Evolutionary conservation across 2,329 filamentous ascomycete species (phyloP), one percentile per base, ranked within the genome.

Genomic region (Alternaria ventricosa): DNA sequence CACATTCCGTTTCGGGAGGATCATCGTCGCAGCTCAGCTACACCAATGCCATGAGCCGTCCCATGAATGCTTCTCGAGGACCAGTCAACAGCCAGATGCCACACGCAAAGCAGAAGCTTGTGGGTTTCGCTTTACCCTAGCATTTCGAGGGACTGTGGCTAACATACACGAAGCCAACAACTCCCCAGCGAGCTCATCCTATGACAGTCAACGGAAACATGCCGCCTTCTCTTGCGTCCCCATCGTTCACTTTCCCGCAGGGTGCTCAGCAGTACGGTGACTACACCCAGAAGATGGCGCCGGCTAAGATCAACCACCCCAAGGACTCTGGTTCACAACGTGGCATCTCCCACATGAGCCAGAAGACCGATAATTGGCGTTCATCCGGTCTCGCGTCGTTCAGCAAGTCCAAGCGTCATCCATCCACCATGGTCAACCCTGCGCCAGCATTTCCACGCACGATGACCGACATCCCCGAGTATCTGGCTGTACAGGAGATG

Each of bases 401-500:
- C 46, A 65, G 45, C 43, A 18, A 41, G n/a, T 57, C 65, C 3
- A 59, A 23, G 41, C 23, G 36, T 25, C 50, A 53, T 11, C 53
- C 55, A 6, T 41, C 60, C 12, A 46, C 44, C 27, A 65, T 55
- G 36, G 11, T 60, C 43, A 55, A 59, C 22, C 45, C 33, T 13
- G 23, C 28, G 11, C 57, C 63, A 4, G 41, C 25, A 27, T 44
- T 46, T 6, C 55, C 45, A 5, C 45, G 57, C n/a, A 67, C 63
- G 7, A 46, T 74, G 30, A 56, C 43, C 20, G 68, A 67, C 20
- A 55, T 75, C 13, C 63, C 71, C 10, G 70, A 74, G 57, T 36
- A 57, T 22, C 53, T 68, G 2, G 64, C 67, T 25, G 72, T 75
- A 10, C 68, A 74, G 47, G 73, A 73, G 46, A 66, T 69, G 56